Conservation (phyloP, 495 filamentous ascomycete genomes). For the Trichocladium uniseriatum region DNA sequence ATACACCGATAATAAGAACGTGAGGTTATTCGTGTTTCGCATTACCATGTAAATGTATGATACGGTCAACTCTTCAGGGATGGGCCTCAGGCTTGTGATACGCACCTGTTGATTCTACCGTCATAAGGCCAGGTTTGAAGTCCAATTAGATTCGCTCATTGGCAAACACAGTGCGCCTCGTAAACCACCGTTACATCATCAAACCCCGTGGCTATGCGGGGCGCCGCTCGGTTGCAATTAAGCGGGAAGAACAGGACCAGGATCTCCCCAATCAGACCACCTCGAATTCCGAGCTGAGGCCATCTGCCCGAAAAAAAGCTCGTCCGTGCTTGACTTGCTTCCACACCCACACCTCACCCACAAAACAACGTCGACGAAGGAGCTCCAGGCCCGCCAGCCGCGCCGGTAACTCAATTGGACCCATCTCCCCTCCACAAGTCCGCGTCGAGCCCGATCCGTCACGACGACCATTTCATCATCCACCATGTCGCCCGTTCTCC, state of each 20-base stretch:
- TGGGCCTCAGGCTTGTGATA: no score
- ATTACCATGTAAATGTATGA: no score
- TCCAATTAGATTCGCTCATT: no score
- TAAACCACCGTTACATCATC: constrained; percentile 2
- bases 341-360: constrained; percentile 19
- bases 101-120: no score
- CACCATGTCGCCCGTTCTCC: constrained; percentile 32
- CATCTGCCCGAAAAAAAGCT: constrained; percentile 29
- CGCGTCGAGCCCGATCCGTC: constrained; percentile 9
- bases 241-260: constrained; percentile 10
- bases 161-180: no score
- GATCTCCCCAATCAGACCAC: constrained; percentile 25
- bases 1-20: no score
- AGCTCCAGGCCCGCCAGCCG: constrained; percentile 25
- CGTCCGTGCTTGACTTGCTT: constrained; percentile 28
- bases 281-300: constrained; percentile 20
- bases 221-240: constrained; percentile 10
- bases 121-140: no score
- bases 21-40: no score
- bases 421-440: constrained; percentile 32
- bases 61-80: no score
- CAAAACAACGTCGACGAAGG: constrained; percentile 22
- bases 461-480: constrained; percentile 7
- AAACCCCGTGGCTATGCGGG: neutral
- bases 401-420: constrained; percentile 33